These are phyloP conservation scores for Punctularia strigosozonata DNA, from an alignment of 768 basidiomycete genomes.

Conservation along the genomic window DNA sequence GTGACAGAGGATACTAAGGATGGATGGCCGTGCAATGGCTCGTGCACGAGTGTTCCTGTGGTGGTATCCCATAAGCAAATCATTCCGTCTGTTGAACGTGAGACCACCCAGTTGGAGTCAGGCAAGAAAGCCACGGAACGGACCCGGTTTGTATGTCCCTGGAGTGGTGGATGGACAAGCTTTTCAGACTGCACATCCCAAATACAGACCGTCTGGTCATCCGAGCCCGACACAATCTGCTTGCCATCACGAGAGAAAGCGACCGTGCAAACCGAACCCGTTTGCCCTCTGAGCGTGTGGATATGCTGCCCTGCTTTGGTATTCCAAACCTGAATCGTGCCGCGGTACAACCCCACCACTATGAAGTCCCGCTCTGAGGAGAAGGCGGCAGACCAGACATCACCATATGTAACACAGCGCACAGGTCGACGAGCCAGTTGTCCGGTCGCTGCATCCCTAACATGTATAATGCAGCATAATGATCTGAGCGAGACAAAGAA, in stretches of 20 bases:
- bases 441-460: constrained; percentile 29
- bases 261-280: constrained; percentile 5
- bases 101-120: neutral
- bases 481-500: constrained; percentile 28
- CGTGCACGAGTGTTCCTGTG: constrained; percentile 5
- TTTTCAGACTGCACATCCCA: constrained; percentile 8
- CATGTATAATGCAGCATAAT: constrained; percentile 32
- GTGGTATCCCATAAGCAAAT: constrained; percentile 3
- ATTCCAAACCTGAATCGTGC: too few species aligned
- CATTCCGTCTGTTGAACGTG: neutral
- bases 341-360: too few species aligned
- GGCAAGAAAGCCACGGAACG: neutral
- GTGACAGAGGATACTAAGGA: constrained; percentile 4
- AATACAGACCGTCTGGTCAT: constrained; percentile 7
- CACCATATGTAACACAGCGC: neutral
- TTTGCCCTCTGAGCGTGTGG: constrained; percentile 4
- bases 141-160: neutral
- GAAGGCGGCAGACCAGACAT: too few species aligned
- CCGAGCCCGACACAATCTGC: constrained; percentile 7
- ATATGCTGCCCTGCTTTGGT: too few species aligned
- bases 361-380: too few species aligned
- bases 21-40: neutral
- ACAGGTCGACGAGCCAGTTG: neutral
- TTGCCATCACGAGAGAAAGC: constrained; percentile 13
- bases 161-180: constrained; percentile 9